phyloP scores from a whole-genome alignment of 2,329 filamentous ascomycete species.

The Colletotrichum gigasporum region DNA sequence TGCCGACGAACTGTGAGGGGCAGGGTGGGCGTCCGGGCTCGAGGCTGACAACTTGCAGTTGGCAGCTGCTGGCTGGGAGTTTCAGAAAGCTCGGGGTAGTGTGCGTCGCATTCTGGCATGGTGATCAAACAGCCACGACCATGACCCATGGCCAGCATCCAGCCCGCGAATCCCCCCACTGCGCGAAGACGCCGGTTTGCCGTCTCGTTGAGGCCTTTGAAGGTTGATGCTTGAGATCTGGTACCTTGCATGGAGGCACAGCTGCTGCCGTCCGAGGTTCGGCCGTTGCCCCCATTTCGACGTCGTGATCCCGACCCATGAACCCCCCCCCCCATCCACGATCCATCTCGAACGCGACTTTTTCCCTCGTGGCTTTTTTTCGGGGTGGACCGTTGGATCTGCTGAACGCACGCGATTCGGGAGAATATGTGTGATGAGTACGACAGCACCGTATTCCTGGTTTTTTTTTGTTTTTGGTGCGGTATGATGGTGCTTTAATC shows the following conservation, averaged over 20 bases:
- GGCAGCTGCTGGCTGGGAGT: constrained; percentile 28
- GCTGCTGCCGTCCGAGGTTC: constrained; percentile 27
- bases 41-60: constrained; percentile 23
- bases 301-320: constrained; percentile 17
- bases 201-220: constrained; percentile 21
- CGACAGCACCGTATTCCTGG: constrained; percentile 3
- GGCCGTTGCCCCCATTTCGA: constrained; percentile 25
- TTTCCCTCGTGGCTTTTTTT: background rate
- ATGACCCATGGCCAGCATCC: constrained; percentile 19
- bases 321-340: background rate
- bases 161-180: constrained; percentile 13
- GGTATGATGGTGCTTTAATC: constrained; percentile 9
- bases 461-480: background rate
- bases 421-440: background rate
- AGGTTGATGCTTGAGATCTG: constrained; percentile 28
- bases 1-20: constrained; percentile 7
- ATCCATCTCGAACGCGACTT: constrained; percentile 6
- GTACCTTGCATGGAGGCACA: constrained; percentile 28
- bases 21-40: constrained; percentile 5
- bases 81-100: constrained; percentile 33
- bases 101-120: constrained; percentile 25
- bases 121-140: constrained; percentile 34
- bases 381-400: constrained; percentile 1
- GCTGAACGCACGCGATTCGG: background rate
- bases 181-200: constrained; percentile 21